Evolutionary conservation across 495 filamentous ascomycete genomes (phyloP).

Genomic region (Geopyxis carbonaria): DNA sequence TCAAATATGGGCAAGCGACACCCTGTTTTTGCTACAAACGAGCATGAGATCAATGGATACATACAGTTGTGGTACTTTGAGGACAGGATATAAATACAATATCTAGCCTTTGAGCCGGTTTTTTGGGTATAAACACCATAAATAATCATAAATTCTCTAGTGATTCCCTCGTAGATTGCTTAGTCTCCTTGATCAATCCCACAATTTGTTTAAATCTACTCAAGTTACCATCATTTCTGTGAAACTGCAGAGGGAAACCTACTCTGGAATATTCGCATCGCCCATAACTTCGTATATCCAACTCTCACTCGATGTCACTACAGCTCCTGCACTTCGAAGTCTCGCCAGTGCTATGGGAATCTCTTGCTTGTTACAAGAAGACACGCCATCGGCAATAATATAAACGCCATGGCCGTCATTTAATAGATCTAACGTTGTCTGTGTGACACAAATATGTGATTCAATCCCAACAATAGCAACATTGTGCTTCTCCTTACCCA

Average conservation of each 20-base stretch:
- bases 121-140: too few relatives aligned
- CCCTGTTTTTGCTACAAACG: too few relatives aligned
- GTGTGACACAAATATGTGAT: constrained; percentile 83
- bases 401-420: constrained; percentile 64
- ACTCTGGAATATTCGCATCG: constrained; percentile 55
- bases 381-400: constrained; percentile 61
- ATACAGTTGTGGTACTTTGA: too few relatives aligned
- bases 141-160: constrained; percentile 45
- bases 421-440: constrained; percentile 72
- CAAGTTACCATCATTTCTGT: too few relatives aligned
- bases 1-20: too few relatives aligned
- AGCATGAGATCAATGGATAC: too few relatives aligned
- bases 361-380: constrained; percentile 64
- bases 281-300: constrained; percentile 86
- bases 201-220: constrained; percentile 64
- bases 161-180: constrained; percentile 44
- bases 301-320: constrained; percentile 79
- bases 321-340: constrained; percentile 56
- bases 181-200: constrained; percentile 61
- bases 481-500: constrained; percentile 25
- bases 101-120: too few relatives aligned
- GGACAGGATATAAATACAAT: too few relatives aligned
- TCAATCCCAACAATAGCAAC: constrained; percentile 75
- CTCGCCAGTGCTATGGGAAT: constrained; percentile 59
- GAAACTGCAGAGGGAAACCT: too few relatives aligned